A percentile compares a stretch with the other conserved stretches of the same genome.
Conservation (phyloP, 1,284 basidiomycete species). For the Pyrrhoderma noxium region DNA sequence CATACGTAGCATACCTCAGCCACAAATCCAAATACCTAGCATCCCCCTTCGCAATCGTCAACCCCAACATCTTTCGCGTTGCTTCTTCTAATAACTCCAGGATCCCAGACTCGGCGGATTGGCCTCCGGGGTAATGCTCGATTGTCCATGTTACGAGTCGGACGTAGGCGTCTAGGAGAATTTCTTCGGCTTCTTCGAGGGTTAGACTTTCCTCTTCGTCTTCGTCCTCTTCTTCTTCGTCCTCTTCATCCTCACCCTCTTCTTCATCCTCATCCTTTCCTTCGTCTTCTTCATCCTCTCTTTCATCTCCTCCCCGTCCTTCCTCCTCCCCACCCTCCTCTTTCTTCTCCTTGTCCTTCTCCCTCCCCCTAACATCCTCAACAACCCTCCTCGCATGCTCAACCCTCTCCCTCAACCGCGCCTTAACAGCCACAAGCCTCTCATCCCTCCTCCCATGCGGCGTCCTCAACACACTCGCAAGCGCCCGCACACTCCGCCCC, state of each 20-base stretch:
- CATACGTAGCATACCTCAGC: constrained; percentile 82
- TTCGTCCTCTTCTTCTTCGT: constrained; percentile 41
- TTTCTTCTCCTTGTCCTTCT: constrained; percentile 24
- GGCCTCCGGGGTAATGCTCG: constrained; percentile 60
- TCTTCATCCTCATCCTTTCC: constrained; percentile 24
- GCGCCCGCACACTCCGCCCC: constrained; percentile 64
- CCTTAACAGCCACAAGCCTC: constrained; percentile 54
- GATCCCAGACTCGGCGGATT: constrained; percentile 66
- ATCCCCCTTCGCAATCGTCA: constrained; percentile 63
- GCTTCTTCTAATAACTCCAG: constrained; percentile 78
- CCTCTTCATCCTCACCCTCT: constrained; percentile 23
- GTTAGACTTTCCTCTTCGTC: constrained; percentile 32
- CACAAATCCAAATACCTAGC: constrained; percentile 87
- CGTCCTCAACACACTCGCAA: constrained; percentile 62
- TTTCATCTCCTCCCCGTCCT: constrained; percentile 23
- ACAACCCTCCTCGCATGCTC: constrained; percentile 39
- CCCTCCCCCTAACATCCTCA: not conserved
- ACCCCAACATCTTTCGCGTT: constrained; percentile 66
- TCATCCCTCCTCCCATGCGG: constrained; percentile 67
- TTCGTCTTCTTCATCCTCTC: too few relatives aligned
- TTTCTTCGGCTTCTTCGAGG: constrained; percentile 22
- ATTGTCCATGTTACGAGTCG: constrained; percentile 65
- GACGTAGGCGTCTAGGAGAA: constrained; percentile 46
- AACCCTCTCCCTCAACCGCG: constrained; percentile 47
- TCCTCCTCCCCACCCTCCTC: constrained; percentile 18